These are phyloP conservation scores for Cryptococcus sp. DNA, from an alignment of 1,284 basidiomycete species.

Conservation along the genomic window DNA sequence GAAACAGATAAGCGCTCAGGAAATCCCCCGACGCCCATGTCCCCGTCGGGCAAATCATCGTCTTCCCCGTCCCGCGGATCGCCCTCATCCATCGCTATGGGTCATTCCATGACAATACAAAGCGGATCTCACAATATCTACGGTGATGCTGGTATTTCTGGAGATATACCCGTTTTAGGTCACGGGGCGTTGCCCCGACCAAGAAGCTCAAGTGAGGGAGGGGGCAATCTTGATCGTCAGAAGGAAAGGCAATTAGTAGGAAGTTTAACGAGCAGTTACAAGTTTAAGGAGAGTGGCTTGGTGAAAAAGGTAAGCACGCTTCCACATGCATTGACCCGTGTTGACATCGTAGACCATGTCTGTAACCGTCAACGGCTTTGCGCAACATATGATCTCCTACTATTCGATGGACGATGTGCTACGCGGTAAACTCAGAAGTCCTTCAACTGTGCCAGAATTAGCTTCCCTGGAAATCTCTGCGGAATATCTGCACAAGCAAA, in stretches of 20 bases:
- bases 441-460: conserved; percentile 83
- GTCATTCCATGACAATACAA: too few species aligned
- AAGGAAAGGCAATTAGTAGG: conserved; percentile 78
- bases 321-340: neutral
- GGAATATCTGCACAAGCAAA: conserved; percentile 82
- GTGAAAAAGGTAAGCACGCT: conserved; percentile 78
- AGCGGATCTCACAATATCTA: too few species aligned
- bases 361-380: conserved; percentile 72
- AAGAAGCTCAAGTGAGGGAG: conserved; percentile 30
- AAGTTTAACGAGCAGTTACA: conserved; percentile 81
- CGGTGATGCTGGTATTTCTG: neutral
- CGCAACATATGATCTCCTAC: conserved; percentile 94
- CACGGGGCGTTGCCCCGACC: conserved; percentile 26
- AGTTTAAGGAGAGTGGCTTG: conserved; percentile 83
- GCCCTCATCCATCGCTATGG: conserved; percentile 13
- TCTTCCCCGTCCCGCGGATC: neutral
- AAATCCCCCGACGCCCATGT: neutral
- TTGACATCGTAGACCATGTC: conserved; percentile 72
- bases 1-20: conserved; percentile 69
- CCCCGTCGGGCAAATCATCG: neutral
- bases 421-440: conserved; percentile 76
- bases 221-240: conserved; percentile 57
- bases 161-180: conserved; percentile 10
- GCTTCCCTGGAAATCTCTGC: conserved; percentile 78
- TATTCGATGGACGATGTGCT: conserved; percentile 90